Evolutionary conservation across 495 filamentous ascomycete species (phyloP).

Genomic region (Chaetomidium leptoderma): DNA sequence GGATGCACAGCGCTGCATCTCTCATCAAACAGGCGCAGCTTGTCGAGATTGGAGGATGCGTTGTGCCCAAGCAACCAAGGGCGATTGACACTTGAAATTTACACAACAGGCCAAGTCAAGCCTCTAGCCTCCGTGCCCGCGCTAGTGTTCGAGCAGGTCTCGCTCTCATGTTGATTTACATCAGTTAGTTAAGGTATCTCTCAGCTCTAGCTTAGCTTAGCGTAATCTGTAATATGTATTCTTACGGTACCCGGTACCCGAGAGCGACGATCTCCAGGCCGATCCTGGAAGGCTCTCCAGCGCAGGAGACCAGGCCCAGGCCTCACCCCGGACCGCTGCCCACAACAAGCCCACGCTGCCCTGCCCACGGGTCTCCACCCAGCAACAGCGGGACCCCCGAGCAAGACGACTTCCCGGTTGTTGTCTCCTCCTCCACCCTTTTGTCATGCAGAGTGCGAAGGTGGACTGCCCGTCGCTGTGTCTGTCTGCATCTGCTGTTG

Average conservation of each 20-base stretch:
- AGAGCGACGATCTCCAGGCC: slow-evolving; percentile 25
- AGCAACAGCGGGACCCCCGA: not conserved
- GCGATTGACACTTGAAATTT: slow-evolving; percentile 26
- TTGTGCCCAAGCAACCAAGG: slow-evolving; percentile 17
- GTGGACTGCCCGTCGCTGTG: slow-evolving; percentile 5
- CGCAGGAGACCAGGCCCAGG: slow-evolving; percentile 7
- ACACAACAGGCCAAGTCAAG: slow-evolving; percentile 18
- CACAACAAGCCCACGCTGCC: not conserved
- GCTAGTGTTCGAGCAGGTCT: slow-evolving; percentile 28
- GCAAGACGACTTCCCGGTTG: not conserved
- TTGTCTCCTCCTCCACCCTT: not conserved
- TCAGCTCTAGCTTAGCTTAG: no score
- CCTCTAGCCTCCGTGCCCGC: slow-evolving; percentile 20
- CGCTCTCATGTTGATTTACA: slow-evolving; percentile 27
- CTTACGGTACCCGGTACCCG: slow-evolving; percentile 21
- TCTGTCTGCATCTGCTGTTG: not conserved
- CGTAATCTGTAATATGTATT: no score
- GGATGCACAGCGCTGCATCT: slow-evolving; percentile 8
- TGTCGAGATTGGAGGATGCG: slow-evolving; percentile 28
- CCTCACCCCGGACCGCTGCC: not conserved
- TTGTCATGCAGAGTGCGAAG: not conserved
- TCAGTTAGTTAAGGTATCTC: no score
- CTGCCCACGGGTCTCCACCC: not conserved
- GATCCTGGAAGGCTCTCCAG: slow-evolving; percentile 27
- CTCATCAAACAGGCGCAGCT: slow-evolving; percentile 17